Percentiles rank a stretch among this genome's conserved stretches.
These are phyloP conservation scores for Lobosporangium transversale DNA, from an alignment of 192 early-diverging fungal species.

Conservation along the genomic window DNA sequence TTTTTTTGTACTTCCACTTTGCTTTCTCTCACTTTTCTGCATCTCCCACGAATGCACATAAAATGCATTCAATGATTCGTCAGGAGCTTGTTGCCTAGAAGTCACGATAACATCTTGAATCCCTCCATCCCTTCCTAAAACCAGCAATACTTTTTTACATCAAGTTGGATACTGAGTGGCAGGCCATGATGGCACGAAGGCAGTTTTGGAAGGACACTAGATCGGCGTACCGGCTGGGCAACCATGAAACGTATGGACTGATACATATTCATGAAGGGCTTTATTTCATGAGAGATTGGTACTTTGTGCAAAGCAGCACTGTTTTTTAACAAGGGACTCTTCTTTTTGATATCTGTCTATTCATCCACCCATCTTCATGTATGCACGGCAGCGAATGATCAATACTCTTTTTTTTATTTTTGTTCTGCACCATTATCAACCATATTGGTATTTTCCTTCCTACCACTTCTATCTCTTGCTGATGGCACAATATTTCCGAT, in stretches of 20 bases:
- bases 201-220: neutral
- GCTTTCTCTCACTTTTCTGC: neutral
- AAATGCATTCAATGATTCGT: neutral
- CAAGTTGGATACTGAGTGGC: neutral
- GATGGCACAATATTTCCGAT: neutral
- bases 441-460: neutral
- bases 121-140: neutral
- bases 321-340: neutral
- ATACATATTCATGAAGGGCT: neutral
- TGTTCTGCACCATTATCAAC: neutral
- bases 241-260: constrained; percentile 4
- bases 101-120: neutral
- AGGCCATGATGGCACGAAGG: neutral
- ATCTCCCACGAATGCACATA: neutral
- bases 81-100: no score
- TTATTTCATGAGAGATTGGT: no score
- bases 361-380: no score
- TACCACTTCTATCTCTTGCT: neutral
- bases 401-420: neutral
- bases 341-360: no score
- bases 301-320: no score
- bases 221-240: neutral
- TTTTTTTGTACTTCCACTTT: neutral
- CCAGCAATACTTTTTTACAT: neutral
- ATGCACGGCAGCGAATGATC: no score